Evolutionary conservation across 495 filamentous ascomycete species (phyloP).

Genomic region (Tetracladium setigerum): DNA sequence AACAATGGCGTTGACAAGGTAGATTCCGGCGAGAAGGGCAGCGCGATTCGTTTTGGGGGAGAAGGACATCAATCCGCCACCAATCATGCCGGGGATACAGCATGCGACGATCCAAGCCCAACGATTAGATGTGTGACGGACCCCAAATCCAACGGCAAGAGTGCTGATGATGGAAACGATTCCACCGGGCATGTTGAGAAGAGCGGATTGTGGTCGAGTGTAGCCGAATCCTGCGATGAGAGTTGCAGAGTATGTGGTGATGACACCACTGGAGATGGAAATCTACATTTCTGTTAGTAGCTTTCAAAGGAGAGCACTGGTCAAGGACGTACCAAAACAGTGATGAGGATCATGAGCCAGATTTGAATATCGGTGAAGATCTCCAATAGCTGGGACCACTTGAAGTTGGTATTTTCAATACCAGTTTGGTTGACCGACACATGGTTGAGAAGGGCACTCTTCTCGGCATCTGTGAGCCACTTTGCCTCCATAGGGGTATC

Average conservation of each 20-base stretch:
- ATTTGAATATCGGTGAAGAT: slow-evolving; percentile 52
- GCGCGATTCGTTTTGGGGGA: slow-evolving; percentile 41
- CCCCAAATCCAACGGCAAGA: slow-evolving; percentile 29
- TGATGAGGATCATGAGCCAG: slow-evolving; percentile 28
- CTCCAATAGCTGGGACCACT: slow-evolving; percentile 54
- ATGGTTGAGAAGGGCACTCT: slow-evolving; percentile 48
- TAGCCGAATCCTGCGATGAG: slow-evolving; percentile 47
- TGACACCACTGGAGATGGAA: slow-evolving; percentile 49
- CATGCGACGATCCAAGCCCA: slow-evolving; percentile 30
- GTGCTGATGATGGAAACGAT: slow-evolving; percentile 51
- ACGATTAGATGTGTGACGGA: neutral
- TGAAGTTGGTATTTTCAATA: slow-evolving; percentile 63
- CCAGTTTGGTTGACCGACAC: slow-evolving; percentile 59
- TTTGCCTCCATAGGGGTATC: slow-evolving; percentile 63
- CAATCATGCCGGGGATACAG: slow-evolving; percentile 31
- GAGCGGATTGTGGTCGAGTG: slow-evolving; percentile 48
- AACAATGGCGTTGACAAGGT: slow-evolving; percentile 54
- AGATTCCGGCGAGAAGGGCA: slow-evolving; percentile 49
- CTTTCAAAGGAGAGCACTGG: neutral
- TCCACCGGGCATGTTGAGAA: slow-evolving; percentile 58
- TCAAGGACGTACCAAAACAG: slow-evolving; percentile 19
- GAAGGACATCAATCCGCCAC: slow-evolving; percentile 57
- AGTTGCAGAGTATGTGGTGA: slow-evolving; percentile 63
- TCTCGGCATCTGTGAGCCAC: slow-evolving; percentile 54
- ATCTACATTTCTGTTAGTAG: slow-evolving; percentile 36